Percentiles rank a stretch among this genome's conserved stretches.
These are phyloP conservation scores for Blastobotrys malaysiensis DNA, from an alignment of 1,139 yeast species.

Conservation along the genomic window DNA sequence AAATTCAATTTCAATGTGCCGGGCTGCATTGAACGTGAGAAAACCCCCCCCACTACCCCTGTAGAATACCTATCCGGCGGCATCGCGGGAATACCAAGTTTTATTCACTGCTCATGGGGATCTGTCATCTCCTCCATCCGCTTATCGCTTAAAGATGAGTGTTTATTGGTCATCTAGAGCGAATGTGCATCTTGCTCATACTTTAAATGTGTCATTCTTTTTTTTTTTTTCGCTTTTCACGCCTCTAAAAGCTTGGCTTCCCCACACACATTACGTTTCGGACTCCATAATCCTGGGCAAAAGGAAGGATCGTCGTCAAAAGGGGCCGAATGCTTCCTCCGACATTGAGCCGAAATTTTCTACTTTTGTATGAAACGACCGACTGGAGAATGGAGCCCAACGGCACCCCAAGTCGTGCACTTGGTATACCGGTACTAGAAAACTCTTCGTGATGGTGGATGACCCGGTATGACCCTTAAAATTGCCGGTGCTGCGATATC, in stretches of 20 bases:
- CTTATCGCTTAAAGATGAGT: neutral
- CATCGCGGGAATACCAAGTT: neutral
- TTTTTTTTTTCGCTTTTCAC: too few relatives aligned
- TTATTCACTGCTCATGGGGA: neutral
- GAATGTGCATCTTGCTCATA: neutral
- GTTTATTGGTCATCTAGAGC: neutral
- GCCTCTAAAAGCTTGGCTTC: neutral
- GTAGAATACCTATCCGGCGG: neutral
- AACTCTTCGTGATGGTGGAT: too few relatives aligned
- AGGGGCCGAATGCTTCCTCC: neutral
- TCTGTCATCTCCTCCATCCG: neutral
- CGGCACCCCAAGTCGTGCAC: too few relatives aligned
- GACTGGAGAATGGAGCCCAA: too few relatives aligned
- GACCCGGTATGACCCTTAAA: too few relatives aligned
- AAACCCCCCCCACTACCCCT: too few relatives aligned
- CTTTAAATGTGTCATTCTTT: neutral
- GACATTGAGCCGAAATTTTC: neutral
- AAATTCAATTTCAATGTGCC: too few relatives aligned
- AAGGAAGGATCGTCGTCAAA: neutral
- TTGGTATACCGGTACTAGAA: too few relatives aligned
- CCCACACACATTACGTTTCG: neutral
- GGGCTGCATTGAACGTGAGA: too few relatives aligned
- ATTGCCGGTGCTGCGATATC: neutral
- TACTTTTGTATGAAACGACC: too few relatives aligned
- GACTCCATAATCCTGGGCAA: neutral